A percentile compares a stretch with the other conserved stretches of the same genome.
Evolutionary conservation across 139 green algal genomes (phyloP).

Genomic region (Coccomyxa sp.): DNA sequence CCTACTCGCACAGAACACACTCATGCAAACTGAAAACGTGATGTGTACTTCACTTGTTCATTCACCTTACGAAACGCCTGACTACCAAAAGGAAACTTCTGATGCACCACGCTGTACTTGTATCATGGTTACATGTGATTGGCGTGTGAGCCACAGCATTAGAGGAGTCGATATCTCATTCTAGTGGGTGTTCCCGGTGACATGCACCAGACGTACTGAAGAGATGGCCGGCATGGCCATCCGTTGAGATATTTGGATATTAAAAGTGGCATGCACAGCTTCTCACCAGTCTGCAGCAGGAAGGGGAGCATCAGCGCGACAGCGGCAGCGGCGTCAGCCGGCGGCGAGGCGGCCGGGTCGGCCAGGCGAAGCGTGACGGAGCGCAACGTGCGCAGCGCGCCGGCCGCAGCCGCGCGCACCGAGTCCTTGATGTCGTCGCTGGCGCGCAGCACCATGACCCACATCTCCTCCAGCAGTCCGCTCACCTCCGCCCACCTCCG

Average conservation of each 20-base stretch:
- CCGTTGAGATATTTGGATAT: no score
- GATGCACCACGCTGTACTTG: no score
- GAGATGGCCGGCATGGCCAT: no score
- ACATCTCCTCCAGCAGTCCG: constrained; percentile 52
- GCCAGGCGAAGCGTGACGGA: constrained; percentile 63
- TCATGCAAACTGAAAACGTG: no score
- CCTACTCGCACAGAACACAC: constrained; percentile 1
- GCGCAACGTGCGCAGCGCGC: constrained; percentile 34
- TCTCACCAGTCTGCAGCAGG: constrained; percentile 54
- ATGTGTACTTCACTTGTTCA: no score
- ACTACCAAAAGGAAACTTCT: no score
- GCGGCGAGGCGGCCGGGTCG: constrained; percentile 45
- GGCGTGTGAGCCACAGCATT: no score
- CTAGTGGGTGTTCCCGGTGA: neutral
- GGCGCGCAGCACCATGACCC: constrained; percentile 72
- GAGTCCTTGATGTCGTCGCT: constrained; percentile 88
- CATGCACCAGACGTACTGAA: neutral
- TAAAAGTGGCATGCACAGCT: no score
- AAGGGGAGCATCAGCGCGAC: constrained; percentile 56
- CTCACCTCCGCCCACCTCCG: constrained; percentile 62
- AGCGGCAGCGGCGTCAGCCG: constrained; percentile 35
- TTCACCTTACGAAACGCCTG: neutral
- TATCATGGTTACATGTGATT: no score
- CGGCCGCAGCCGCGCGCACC: constrained; percentile 42
- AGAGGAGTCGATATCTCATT: no score